These are phyloP conservation scores for Clitopilus passeckerianus DNA, from an alignment of 768 basidiomycete genomes.

Conservation along the genomic window DNA sequence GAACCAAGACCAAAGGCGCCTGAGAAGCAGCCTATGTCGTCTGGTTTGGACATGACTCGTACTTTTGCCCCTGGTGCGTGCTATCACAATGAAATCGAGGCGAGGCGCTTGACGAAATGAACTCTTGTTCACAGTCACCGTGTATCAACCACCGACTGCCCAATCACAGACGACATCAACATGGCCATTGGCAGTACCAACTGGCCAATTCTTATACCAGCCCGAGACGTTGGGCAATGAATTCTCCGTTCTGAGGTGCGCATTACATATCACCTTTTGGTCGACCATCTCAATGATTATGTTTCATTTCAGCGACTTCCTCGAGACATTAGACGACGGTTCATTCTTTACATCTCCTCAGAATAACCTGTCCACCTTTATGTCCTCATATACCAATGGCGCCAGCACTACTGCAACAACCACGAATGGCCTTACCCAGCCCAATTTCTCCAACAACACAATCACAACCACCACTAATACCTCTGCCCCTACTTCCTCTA, in stretches of 20 bases:
- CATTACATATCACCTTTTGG: conserved; percentile 18
- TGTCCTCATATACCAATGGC: conserved; percentile 40
- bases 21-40: conserved; percentile 33
- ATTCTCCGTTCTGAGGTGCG: conserved; percentile 72
- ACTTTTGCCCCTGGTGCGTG: conserved; percentile 42
- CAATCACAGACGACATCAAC: conserved; percentile 27
- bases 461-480: conserved; percentile 12
- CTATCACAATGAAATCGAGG: conserved; percentile 1
- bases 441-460: conserved; percentile 4
- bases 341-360: conserved; percentile 69
- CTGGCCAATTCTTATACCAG: conserved; percentile 59
- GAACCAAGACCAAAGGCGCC: conserved; percentile 57
- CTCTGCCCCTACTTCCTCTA: conserved; percentile 4
- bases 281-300: neutral
- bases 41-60: conserved; percentile 26
- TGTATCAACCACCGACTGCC: conserved; percentile 29
- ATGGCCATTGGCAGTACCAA: conserved; percentile 51
- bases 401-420: conserved; percentile 1
- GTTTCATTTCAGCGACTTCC: conserved; percentile 60
- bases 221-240: conserved; percentile 77
- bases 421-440: conserved; percentile 8
- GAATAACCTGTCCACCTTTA: conserved; percentile 39
- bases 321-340: conserved; percentile 83
- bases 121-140: conserved; percentile 22
- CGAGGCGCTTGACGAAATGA: neutral